Base-by-base conservation (phyloP, 805 yeast genomes). In the Pichia scutulata region DNA sequence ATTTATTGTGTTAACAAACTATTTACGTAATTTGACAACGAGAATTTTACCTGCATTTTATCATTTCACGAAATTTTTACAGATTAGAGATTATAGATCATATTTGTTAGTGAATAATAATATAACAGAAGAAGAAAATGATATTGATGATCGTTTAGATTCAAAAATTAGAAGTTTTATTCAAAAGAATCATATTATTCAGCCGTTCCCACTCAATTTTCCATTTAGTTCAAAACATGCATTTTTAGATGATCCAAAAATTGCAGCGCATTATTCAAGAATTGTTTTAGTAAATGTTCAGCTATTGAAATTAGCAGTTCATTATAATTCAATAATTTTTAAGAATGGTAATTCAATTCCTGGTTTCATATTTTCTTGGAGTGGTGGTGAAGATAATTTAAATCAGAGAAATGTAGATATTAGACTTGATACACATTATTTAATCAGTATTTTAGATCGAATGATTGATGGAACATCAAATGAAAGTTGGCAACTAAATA, bases 121-220 rank as follows among this genome's bases (percentile, higher is more conserved):
- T 10, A 58, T 60, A 44, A 41, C 61, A 9, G 58, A 62, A 21
- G 65, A 57, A 25, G 19, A 22, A 13, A 5, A 42, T 43, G 26
- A 30, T 39, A 39, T 19, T 24, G 18, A 25, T 30, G 28, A 22
- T 22, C 40, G 46, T 44, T 19, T 48, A 10, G 44, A 48, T 30
- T 39, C 39, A 22, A 19, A 63, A 48, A 26, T 67, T 19, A 47
- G 48, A 12, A 55, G 53, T 41, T 66, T 53, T 43, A 59, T 65
- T 39, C 52, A 52, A 43, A 52, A 53, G 25, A 61, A 66, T 25
- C 51, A 54, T 28, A 44, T 65, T 2, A 48, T 61, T 9, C 66
- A 62, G 39, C 62, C 69, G 2, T 52, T 66, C 41, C 58, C 63
- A 13, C 47, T 65, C 22, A 62, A 64, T 10, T 56, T 50, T 26